Percentiles rank a stretch among this genome's conserved stretches.
These are phyloP conservation scores for Barnettozyma wickerhamii DNA, from an alignment of 805 yeast genomes.

Conservation along the genomic window DNA sequence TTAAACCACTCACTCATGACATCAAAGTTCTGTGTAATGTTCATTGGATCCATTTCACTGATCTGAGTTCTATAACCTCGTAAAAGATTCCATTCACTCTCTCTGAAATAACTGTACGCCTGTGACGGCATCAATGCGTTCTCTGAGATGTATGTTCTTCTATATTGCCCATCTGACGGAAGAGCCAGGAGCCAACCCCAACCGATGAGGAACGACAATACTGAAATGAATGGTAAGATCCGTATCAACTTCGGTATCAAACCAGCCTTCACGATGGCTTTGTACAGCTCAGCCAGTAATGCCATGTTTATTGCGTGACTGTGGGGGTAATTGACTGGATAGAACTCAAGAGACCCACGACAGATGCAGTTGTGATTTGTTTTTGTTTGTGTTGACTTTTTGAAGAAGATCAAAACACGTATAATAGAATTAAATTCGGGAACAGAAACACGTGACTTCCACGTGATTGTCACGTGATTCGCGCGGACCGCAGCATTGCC, in stretches of 20 bases:
- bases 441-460: neutral
- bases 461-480: neutral
- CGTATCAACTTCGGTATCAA: conserved; percentile 41
- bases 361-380: too few relatives aligned
- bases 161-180: conserved; percentile 78
- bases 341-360: too few relatives aligned
- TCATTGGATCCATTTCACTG: conserved; percentile 29
- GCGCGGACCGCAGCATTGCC: neutral
- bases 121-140: conserved; percentile 97
- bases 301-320: conserved; percentile 34
- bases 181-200: conserved; percentile 55
- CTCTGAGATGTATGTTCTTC: conserved; percentile 86
- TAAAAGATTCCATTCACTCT: conserved; percentile 88
- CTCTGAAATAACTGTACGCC: conserved; percentile 86
- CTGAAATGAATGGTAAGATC: conserved; percentile 39
- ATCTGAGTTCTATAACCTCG: conserved; percentile 68
- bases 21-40: conserved; percentile 35
- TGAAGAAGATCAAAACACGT: neutral
- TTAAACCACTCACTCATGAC: conserved; percentile 55
- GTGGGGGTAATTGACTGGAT: too few relatives aligned
- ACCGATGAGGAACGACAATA: conserved; percentile 41
- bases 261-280: conserved; percentile 40
- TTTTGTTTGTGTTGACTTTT: too few relatives aligned
- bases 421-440: too few relatives aligned
- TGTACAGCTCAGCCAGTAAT: conserved; percentile 39